A percentile compares a stretch with the other conserved stretches of the same genome.
Evolutionary conservation across 192 early-diverging fungal species (phyloP).

Genomic region (Podila horticola): DNA sequence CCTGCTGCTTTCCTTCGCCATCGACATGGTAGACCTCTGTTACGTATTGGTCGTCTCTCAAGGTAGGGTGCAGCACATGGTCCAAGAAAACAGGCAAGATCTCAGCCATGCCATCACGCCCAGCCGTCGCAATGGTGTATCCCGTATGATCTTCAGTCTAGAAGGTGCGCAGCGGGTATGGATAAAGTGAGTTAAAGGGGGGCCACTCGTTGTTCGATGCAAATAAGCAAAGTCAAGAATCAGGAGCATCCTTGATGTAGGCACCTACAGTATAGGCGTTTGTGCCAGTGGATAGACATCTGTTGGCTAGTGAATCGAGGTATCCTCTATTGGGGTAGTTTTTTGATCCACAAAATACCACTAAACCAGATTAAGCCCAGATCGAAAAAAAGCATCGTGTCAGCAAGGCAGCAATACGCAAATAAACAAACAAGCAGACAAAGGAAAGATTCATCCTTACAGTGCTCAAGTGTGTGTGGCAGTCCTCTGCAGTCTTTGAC

Average conservation of each 20-base stretch:
- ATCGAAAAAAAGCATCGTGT: background rate
- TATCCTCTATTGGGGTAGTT: slow-evolving; percentile 74
- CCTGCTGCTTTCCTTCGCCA: slow-evolving; percentile 72
- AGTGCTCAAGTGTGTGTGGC: slow-evolving; percentile 86
- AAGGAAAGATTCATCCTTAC: slow-evolving; percentile 18
- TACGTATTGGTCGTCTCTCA: slow-evolving; percentile 77
- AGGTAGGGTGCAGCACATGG: slow-evolving; percentile 80
- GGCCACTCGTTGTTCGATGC: background rate
- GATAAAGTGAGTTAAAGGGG: background rate
- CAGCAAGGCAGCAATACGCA: background rate
- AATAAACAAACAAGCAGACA: background rate
- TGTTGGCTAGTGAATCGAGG: slow-evolving; percentile 77
- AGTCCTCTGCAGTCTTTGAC: slow-evolving; percentile 73
- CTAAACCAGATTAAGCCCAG: slow-evolving; percentile 32
- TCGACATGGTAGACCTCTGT: slow-evolving; percentile 88
- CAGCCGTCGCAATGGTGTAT: slow-evolving; percentile 73
- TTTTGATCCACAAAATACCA: slow-evolving; percentile 86
- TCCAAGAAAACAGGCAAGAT: slow-evolving; percentile 84
- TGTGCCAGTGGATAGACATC: slow-evolving; percentile 80
- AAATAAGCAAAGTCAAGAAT: background rate
- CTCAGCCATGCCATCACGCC: slow-evolving; percentile 74
- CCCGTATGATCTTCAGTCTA: slow-evolving; percentile 70
- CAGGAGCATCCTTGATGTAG: too few relatives aligned
- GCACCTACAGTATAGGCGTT: slow-evolving; percentile 69
- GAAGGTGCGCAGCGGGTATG: background rate